These are phyloP conservation scores for Coelastrella sp. DNA, from an alignment of 139 green algal genomes.

Conservation along the genomic window DNA sequence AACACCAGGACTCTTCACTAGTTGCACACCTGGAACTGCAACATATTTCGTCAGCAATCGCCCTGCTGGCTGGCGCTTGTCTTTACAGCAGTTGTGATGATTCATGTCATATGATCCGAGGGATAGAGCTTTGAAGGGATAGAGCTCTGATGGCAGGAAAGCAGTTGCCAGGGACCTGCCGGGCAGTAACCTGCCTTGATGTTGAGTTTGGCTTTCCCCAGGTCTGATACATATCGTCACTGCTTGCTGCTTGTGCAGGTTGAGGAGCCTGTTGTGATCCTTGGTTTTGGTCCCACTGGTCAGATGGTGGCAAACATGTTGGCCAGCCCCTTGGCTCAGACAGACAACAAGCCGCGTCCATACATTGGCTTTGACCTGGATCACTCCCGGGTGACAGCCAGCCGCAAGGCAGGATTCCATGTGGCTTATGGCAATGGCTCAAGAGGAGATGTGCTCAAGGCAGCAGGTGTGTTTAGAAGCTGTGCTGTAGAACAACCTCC, in stretches of 20 bases:
- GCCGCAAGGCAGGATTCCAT: conserved; percentile 65
- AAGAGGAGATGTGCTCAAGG: conserved; percentile 76
- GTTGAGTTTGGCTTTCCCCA: too few relatives aligned
- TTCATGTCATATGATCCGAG: too few relatives aligned
- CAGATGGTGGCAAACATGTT: conserved; percentile 89
- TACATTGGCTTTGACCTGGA: conserved; percentile 93
- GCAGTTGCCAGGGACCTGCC: too few relatives aligned
- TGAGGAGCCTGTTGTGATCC: conserved; percentile 79
- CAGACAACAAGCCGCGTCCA: conserved; percentile 18
- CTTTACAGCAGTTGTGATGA: too few relatives aligned
- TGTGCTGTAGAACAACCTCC: neutral
- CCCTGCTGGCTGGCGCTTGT: too few relatives aligned
- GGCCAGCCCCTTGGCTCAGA: conserved; percentile 65
- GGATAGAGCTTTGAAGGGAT: too few relatives aligned
- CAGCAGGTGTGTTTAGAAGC: conserved; percentile 54
- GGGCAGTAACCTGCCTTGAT: too few relatives aligned
- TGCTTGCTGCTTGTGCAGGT: neutral
- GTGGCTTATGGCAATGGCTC: conserved; percentile 78
- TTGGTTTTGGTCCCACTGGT: conserved; percentile 75
- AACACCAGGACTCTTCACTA: too few relatives aligned
- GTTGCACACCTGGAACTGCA: too few relatives aligned
- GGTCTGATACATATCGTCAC: neutral
- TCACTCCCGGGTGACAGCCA: conserved; percentile 70
- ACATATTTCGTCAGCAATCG: too few relatives aligned
- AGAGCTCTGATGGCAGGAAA: too few relatives aligned